Percentiles rank a stretch among this genome's conserved stretches.
Evolutionary conservation across 2,329 filamentous ascomycete genomes (phyloP).

Genomic region (Aspergillus sp.): DNA sequence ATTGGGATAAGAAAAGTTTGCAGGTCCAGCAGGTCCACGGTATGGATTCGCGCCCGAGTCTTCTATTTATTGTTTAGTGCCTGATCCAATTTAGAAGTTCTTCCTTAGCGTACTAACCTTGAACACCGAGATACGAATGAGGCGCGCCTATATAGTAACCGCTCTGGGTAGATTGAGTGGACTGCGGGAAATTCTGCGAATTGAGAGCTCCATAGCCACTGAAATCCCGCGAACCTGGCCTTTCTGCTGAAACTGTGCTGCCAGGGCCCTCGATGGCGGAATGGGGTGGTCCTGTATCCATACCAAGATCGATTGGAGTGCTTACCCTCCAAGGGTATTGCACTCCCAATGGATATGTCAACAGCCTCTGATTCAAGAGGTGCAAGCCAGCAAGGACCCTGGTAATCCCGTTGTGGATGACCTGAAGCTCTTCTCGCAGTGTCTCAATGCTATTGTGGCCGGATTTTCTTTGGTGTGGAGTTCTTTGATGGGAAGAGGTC

Average conservation of each 20-base stretch:
- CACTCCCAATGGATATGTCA: not conserved
- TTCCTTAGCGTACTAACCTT: not conserved
- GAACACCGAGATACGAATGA: not conserved
- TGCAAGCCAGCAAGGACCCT: conserved; percentile 2
- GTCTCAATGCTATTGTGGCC: conserved; percentile 3
- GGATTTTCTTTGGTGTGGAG: not conserved
- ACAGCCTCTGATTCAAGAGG: not conserved
- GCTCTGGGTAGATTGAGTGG: not conserved
- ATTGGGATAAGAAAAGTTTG: too few species aligned
- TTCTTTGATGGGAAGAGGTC: not conserved
- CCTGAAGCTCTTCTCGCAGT: conserved; percentile 4
- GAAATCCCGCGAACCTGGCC: not conserved
- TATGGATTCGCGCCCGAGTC: too few species aligned
- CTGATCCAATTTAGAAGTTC: too few species aligned
- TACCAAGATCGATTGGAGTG: not conserved
- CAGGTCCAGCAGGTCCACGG: too few species aligned
- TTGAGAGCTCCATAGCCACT: not conserved
- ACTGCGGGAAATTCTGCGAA: not conserved
- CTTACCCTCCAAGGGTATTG: not conserved
- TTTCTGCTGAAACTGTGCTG: not conserved
- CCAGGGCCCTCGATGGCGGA: conserved; percentile 2
- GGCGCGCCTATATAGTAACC: not conserved
- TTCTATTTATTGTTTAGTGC: too few species aligned
- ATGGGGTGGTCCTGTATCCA: conserved; percentile 6
- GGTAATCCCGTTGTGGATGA: conserved; percentile 3